Evolutionary conservation across 176 grass and related monocot genomes (phyloP).

Genomic region (Carex littledalei): DNA sequence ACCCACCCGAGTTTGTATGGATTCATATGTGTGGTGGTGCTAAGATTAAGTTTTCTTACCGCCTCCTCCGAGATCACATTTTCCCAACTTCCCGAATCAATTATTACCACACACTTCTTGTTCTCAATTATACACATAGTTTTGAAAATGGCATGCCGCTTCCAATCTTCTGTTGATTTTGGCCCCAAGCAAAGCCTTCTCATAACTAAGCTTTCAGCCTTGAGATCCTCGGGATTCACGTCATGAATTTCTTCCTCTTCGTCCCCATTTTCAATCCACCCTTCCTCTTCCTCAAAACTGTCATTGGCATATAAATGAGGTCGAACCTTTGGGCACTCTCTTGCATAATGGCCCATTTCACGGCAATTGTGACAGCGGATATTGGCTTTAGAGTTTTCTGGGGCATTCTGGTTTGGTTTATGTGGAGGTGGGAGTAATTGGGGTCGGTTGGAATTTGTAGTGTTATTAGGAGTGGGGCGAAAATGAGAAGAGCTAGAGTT

Average conservation of each 20-base stretch:
- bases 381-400: too few relatives aligned
- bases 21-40: not conserved
- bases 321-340: too few relatives aligned
- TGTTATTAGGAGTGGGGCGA: not conserved
- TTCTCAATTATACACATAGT: not conserved
- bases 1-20: not conserved
- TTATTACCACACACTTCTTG: not conserved
- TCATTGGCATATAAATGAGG: too few relatives aligned
- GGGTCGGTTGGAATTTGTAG: not conserved
- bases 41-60: not conserved
- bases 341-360: too few relatives aligned
- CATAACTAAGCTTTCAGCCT: not conserved
- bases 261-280: not conserved
- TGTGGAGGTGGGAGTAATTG: not conserved
- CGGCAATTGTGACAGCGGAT: too few relatives aligned
- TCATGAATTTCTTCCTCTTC: not conserved
- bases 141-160: not conserved
- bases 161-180: not conserved
- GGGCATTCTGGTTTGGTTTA: not conserved
- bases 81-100: not conserved
- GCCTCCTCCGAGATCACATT: not conserved
- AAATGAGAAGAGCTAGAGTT: not conserved
- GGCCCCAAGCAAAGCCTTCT: not conserved
- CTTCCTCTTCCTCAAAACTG: too few relatives aligned
- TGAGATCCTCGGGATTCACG: not conserved